Conservation (phyloP, 148 eudicot genomes). For the Vaccinium myrtillus region DNA sequence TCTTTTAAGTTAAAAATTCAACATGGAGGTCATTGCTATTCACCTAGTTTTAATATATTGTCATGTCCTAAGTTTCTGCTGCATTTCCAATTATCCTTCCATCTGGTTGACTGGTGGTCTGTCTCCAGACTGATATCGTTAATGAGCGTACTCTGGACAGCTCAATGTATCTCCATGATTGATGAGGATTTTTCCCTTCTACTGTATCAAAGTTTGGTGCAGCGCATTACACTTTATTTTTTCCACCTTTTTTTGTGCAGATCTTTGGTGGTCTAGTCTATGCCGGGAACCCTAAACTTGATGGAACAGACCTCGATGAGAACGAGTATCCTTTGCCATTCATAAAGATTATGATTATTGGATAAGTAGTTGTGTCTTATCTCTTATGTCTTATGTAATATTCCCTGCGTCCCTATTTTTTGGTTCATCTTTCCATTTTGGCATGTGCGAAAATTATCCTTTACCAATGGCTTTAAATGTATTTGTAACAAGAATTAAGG, state of each 20-base stretch:
- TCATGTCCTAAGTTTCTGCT: neutral
- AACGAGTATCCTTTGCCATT: constrained; percentile 74
- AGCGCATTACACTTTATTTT: neutral
- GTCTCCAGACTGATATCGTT: neutral
- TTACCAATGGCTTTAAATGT: neutral
- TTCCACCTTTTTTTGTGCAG: constrained; percentile 34
- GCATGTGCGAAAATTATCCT: neutral
- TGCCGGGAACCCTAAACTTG: constrained; percentile 67
- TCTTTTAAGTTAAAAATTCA: neutral
- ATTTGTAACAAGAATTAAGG: too few relatives aligned
- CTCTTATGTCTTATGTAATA: neutral
- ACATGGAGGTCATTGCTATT: neutral
- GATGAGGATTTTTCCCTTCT: neutral
- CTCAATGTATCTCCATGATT: neutral
- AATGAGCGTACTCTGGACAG: neutral
- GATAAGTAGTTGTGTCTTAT: neutral
- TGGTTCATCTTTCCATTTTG: neutral
- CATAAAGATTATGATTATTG: neutral
- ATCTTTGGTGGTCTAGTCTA: constrained; percentile 92
- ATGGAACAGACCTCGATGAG: constrained; percentile 69
- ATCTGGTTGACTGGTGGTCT: constrained; percentile 5
- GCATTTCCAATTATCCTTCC: neutral
- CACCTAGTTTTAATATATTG: neutral
- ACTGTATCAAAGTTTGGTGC: neutral
- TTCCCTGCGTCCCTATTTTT: neutral